These are phyloP conservation scores for Chrysanthemum makinoi DNA, from an alignment of 129 eudicot species.

Conservation along the genomic window DNA sequence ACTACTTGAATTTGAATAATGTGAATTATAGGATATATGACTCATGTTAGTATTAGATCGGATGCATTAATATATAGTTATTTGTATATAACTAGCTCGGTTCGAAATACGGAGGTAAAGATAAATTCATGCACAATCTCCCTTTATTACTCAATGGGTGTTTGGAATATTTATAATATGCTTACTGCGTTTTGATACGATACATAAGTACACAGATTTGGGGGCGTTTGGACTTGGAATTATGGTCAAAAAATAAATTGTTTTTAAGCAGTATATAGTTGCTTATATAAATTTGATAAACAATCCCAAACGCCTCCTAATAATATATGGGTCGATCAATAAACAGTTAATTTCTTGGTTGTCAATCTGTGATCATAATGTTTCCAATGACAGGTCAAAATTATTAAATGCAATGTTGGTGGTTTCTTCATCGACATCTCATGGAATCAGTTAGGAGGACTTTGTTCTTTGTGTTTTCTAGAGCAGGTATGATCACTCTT, in stretches of 20 bases:
- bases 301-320: not conserved
- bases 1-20: not conserved
- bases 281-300: no score
- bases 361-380: not conserved
- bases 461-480: conserved; percentile 83
- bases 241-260: no score
- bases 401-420: conserved; percentile 75
- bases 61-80: not conserved
- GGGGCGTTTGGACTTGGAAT: no score
- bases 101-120: not conserved
- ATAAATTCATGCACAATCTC: not conserved
- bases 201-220: no score
- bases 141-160: not conserved
- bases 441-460: conserved; percentile 89
- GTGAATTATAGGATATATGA: conserved; percentile 13
- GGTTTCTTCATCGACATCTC: conserved; percentile 64
- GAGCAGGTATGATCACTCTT: conserved; percentile 58
- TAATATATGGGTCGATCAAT: not conserved
- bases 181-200: no score
- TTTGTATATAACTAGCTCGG: not conserved
- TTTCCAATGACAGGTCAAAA: conserved; percentile 71
- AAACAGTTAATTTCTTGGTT: not conserved
- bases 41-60: conserved; percentile 5
- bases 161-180: no score
- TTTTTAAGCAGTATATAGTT: no score